Evolutionary conservation across 106 monocot species (phyloP).

Genomic region (Phalaenopsis equestris): DNA sequence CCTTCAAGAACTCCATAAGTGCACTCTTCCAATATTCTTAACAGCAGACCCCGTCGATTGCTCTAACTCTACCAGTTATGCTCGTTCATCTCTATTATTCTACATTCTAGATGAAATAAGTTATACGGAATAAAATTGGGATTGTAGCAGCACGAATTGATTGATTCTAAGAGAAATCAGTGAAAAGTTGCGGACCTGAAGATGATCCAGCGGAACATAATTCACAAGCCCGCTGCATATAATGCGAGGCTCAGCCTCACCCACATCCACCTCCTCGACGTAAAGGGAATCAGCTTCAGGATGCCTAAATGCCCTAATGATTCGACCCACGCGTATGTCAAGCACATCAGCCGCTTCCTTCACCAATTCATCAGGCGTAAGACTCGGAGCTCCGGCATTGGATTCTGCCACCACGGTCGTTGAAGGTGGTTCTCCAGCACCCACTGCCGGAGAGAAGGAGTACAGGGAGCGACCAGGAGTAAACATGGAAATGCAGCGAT

Average conservation of each 20-base stretch:
- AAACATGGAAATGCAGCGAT: neutral
- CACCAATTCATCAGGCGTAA: slow-evolving; percentile 16
- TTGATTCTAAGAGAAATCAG: too few species aligned
- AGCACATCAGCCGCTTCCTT: slow-evolving; percentile 45
- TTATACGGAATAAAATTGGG: neutral
- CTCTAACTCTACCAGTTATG: neutral
- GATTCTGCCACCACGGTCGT: neutral
- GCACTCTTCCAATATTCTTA: neutral
- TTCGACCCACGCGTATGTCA: slow-evolving; percentile 70
- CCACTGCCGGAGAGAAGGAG: neutral
- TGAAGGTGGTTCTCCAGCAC: neutral
- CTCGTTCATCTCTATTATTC: neutral
- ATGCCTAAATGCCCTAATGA: slow-evolving; percentile 65
- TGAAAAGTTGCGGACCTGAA: slow-evolving; percentile 33
- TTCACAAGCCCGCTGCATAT: slow-evolving; percentile 94
- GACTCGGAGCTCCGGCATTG: neutral
- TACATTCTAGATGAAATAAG: neutral
- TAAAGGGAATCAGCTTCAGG: slow-evolving; percentile 90
- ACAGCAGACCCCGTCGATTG: neutral
- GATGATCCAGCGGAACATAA: slow-evolving; percentile 50
- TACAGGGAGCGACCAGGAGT: neutral
- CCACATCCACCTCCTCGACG: slow-evolving; percentile 89
- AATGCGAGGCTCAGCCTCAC: slow-evolving; percentile 69
- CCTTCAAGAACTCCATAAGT: neutral
- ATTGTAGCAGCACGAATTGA: neutral